Base-by-base conservation (phyloP, 768 basidiomycete species). In the Agrocybe praecox region DNA sequence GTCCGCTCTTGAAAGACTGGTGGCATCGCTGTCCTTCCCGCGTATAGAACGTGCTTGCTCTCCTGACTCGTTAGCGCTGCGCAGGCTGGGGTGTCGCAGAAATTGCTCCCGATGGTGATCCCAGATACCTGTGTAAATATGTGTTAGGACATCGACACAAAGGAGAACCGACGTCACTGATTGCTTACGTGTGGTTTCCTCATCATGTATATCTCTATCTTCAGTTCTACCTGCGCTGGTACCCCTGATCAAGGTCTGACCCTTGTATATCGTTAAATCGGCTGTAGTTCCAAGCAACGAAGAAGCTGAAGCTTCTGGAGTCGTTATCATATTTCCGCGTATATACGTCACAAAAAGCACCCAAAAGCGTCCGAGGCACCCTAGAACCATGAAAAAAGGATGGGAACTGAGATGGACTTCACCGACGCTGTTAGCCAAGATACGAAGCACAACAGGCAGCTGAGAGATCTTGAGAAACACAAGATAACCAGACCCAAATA, bases 81-180 rank as follows among this genome's bases (percentile, higher is more conserved):
- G 61, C 7, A 65, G 49, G 24, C 65, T 64, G 18, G 65, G 65
- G 34, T 64, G 57, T 9, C 62, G 56, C 50, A 64, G 34, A 26
- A 66, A 66, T 33, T 59, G 53, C 32, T 60, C 60, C 48, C 62
- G 62, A 17, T 55, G 60, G 5, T 49, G 47, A 23, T 57, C 49
- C 57, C 55, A 56, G 6, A 24, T 49, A 15, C 26, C 60, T 58
- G 22, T 24, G 7, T 22, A 15, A 42, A 19, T 4, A 54, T 11
- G 49, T 18, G 42, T 23, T 19, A 44, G 36, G 6, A 40, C n/a
- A n/a, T 6, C n/a, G 5, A n/a, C 14, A 14, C 14, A 14, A 12
- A n/a, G 12, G 12, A 6, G n/a, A 6, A 40, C 36, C 14, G 36
- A 4, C 12, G 36, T 14, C 9, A 29, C 26, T 29, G 26, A n/a